Evolutionary conservation across 306 rosid genomes (phyloP), one percentile per base, ranked within the genome.

Genomic region (Arachis hypogaea): DNA sequence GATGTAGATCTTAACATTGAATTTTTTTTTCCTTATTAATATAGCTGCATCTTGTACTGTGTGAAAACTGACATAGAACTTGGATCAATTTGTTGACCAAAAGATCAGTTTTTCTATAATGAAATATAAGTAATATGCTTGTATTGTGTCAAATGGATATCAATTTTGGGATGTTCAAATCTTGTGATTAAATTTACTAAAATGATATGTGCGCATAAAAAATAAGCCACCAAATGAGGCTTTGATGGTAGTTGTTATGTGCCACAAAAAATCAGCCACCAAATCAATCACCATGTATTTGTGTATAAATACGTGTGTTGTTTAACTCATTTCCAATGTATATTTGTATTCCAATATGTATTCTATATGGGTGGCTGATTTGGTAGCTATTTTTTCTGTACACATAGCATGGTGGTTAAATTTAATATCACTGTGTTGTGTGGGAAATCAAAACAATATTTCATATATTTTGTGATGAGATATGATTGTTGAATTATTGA

Each of bases 11-110:
- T 72, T 51, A 51, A 52, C 63, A 33, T 52, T 62, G 50, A 62
- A 28, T 61, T 44, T 50, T 30, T 30, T 50, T 38, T 51, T 49
- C 64, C 68, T 33, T 66, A 74, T 22, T 22, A 22, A 44, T 68
- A 16, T 51, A 12, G 66, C 64, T 45, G 49, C 38, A 59, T 47
- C 36, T 12, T 69, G 73, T 44, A 49, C 11, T 73, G 5, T 9
- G 12, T 79, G 70, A 66, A 54, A 51, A 63, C 28, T 40, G 38
- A 12, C 47, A 2, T 50, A 46, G 38, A 14, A 46, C 54, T 51
- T 45, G 38, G 54, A 58, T 70, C 43, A 29, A 29, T 77, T 69
- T 59, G 63, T 68, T 41, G 62, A 18, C 72, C 63, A 55, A 12
- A 45, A 71, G 7, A 54, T 56, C 45, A 44, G 51, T 69, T 77